Percentiles rank a stretch among this genome's conserved stretches.
These are phyloP conservation scores for Mallotus japonicus DNA, from an alignment of 441 rosid species.

Conservation along the genomic window DNA sequence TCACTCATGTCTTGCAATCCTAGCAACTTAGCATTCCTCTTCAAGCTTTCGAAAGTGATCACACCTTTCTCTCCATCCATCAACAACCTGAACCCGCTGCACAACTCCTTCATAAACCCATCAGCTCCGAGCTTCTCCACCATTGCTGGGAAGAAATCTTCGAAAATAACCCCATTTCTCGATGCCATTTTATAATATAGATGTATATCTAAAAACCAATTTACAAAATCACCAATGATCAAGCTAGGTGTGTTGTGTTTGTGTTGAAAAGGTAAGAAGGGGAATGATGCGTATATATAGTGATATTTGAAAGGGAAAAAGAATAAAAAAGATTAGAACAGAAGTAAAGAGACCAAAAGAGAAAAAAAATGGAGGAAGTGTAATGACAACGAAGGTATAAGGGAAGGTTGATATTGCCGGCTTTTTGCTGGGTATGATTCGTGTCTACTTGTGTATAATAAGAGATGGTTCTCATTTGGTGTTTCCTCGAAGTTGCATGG, in stretches of 20 bases:
- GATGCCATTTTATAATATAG: constrained; percentile 27
- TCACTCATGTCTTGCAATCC: constrained; percentile 48
- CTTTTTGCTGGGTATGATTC: constrained; percentile 18
- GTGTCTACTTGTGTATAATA: constrained; percentile 19
- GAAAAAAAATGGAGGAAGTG: neutral
- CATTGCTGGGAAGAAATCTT: constrained; percentile 53
- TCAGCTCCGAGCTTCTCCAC: constrained; percentile 63
- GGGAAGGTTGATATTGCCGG: constrained; percentile 16
- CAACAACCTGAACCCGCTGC: constrained; percentile 56
- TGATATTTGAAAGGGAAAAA: neutral
- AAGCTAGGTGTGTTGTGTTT: no score
- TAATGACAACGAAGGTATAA: constrained; percentile 29
- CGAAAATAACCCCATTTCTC: constrained; percentile 29
- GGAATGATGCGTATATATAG: constrained; percentile 18
- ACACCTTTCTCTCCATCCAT: constrained; percentile 51
- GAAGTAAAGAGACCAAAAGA: neutral
- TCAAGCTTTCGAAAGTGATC: constrained; percentile 59
- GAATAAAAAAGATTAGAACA: neutral
- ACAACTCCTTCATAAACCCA: constrained; percentile 58
- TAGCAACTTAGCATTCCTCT: constrained; percentile 40
- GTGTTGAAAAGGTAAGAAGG: neutral
- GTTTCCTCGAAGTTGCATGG: constrained; percentile 63
- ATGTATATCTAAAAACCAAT: no score
- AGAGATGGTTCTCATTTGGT: constrained; percentile 16
- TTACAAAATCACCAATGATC: no score